phyloP scores from a whole-genome alignment of 805 yeast genomes.

The Kockiozyma suomiensis region DNA sequence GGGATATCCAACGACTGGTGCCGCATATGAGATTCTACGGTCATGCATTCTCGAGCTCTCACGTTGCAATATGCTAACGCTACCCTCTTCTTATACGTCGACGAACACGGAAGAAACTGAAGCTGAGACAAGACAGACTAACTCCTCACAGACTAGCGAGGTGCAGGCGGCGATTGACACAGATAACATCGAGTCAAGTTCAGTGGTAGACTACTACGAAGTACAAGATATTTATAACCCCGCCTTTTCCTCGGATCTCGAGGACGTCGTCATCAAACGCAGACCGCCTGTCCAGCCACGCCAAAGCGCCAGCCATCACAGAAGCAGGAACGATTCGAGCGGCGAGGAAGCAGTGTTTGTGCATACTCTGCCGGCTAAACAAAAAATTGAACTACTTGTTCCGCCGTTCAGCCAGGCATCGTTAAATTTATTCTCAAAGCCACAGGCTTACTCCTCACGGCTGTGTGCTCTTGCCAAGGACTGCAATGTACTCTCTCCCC shows the following conservation, averaged over 20 bases:
- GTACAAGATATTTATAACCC: neutral
- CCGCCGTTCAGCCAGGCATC: conserved; percentile 30
- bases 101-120: neutral
- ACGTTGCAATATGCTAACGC: conserved; percentile 16
- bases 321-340: neutral
- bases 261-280: neutral
- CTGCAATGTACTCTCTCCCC: conserved; percentile 13
- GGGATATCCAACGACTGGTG: conserved; percentile 43
- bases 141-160: neutral
- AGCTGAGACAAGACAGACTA: neutral
- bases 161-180: neutral
- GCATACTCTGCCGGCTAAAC: neutral
- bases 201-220: neutral
- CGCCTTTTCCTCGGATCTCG: too few relatives aligned
- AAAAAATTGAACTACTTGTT: conserved; percentile 11
- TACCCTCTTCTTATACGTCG: neutral
- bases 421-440: conserved; percentile 19
- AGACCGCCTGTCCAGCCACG: neutral
- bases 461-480: conserved; percentile 18
- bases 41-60: conserved; percentile 40
- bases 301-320: neutral
- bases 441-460: conserved; percentile 18
- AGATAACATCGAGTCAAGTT: neutral
- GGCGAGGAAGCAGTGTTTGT: conserved; percentile 1
- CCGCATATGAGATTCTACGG: conserved; percentile 41